Conservation (phyloP, 441 rosid species). For the Euphorbia celastroides region DNA sequence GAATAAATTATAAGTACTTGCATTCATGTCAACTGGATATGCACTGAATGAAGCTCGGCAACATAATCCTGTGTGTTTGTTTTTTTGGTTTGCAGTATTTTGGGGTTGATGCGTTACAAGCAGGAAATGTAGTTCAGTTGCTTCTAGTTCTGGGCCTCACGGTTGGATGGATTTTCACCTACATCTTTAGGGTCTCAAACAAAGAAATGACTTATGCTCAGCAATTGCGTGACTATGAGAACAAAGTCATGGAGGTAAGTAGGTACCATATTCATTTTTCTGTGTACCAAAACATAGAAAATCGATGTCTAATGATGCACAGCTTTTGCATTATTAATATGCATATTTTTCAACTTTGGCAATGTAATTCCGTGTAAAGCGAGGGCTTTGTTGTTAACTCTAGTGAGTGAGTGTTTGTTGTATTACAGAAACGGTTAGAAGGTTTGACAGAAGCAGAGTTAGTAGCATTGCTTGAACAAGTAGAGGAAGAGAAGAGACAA, state of each 20-base stretch:
- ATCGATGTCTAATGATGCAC: too few species aligned
- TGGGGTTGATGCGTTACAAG: constrained; percentile 87
- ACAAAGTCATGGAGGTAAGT: constrained; percentile 95
- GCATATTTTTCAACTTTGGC: neutral
- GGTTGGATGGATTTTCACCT: constrained; percentile 87
- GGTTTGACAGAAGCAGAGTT: constrained; percentile 83
- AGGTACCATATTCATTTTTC: constrained; percentile 54
- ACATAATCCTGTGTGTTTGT: too few species aligned
- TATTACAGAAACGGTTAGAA: constrained; percentile 71
- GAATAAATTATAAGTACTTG: neutral
- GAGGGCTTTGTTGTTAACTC: neutral
- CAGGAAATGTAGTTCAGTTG: constrained; percentile 84
- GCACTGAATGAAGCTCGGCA: too few species aligned
- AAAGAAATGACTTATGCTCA: constrained; percentile 97
- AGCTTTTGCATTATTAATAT: neutral
- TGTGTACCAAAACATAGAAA: neutral
- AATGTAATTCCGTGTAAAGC: neutral
- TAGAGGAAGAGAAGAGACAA: constrained; percentile 84
- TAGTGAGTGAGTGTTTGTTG: constrained; percentile 6
- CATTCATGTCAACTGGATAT: neutral
- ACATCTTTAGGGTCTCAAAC: constrained; percentile 83
- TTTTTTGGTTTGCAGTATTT: too few species aligned
- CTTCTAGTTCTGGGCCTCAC: constrained; percentile 79
- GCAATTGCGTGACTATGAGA: constrained; percentile 84
- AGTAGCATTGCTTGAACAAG: constrained; percentile 74